Evolutionary conservation across 176 grass and related monocot species (phyloP).

Genomic region (Bonia amplexicaulis): DNA sequence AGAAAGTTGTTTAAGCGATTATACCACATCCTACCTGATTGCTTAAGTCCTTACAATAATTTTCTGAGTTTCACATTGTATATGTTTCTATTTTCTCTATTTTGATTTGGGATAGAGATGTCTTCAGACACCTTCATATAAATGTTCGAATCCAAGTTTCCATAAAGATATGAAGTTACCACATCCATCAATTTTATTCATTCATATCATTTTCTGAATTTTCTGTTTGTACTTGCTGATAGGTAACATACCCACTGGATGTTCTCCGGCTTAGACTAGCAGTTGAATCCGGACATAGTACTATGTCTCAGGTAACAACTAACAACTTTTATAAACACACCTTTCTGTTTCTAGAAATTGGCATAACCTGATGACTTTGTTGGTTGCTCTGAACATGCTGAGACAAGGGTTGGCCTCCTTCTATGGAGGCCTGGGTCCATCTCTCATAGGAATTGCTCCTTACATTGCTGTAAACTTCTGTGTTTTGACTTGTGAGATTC

Average conservation of each 20-base stretch:
- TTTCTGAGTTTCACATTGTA: too few species aligned
- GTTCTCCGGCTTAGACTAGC: constrained; percentile 92
- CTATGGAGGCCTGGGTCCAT: constrained; percentile 88
- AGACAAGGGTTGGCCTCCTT: constrained; percentile 88
- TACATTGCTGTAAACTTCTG: constrained; percentile 99
- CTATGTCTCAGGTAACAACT: constrained; percentile 80
- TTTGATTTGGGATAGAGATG: too few species aligned
- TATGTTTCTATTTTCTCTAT: too few species aligned
- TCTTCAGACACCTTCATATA: too few species aligned
- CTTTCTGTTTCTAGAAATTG: neutral
- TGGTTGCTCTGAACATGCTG: constrained; percentile 93
- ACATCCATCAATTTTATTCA: too few species aligned
- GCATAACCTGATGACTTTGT: constrained; percentile 40
- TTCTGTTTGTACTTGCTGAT: constrained; percentile 27
- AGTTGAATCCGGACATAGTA: constrained; percentile 80
- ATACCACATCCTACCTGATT: too few species aligned
- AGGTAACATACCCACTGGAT: constrained; percentile 97
- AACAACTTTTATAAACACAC: constrained; percentile 1
- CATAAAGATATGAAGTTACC: too few species aligned
- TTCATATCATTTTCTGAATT: constrained; percentile 16
- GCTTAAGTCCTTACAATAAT: too few species aligned
- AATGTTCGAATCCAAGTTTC: too few species aligned
- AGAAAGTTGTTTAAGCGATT: too few species aligned
- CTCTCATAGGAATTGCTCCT: constrained; percentile 88
- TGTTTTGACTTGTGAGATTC: constrained; percentile 96